Percentiles rank a stretch among this genome's conserved stretches.
Conservation (phyloP, 495 filamentous ascomycete species). For the Corynascus novoguineensis region DNA sequence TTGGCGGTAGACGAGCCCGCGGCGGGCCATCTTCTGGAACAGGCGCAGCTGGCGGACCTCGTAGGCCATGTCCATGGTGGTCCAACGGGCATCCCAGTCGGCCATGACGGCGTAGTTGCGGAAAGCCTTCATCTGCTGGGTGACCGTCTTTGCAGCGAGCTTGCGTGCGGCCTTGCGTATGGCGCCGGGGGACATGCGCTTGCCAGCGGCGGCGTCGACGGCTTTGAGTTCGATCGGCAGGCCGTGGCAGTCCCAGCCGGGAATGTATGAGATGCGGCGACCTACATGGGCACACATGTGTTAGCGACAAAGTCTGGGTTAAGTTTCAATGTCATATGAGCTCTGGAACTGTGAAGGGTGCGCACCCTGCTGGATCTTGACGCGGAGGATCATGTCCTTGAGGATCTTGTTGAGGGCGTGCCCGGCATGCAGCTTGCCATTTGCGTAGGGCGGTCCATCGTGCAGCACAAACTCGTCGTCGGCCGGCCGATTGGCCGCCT, state of each 20-base stretch:
- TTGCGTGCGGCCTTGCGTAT: conserved; percentile 67
- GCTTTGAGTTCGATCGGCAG: conserved; percentile 97
- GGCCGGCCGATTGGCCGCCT: conserved; percentile 53
- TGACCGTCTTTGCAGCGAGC: conserved; percentile 68
- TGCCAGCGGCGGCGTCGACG: conserved; percentile 50
- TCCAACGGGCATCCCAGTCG: conserved; percentile 89
- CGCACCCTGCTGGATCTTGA: conserved; percentile 67
- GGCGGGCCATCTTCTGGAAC: conserved; percentile 78
- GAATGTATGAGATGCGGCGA: conserved; percentile 74
- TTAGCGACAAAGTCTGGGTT: background rate
- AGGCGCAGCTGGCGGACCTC: conserved; percentile 81
- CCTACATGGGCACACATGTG: conserved; percentile 20
- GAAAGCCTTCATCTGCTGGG: conserved; percentile 78
- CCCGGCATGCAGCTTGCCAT: conserved; percentile 90
- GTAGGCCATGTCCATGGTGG: conserved; percentile 83
- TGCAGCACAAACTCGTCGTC: conserved; percentile 71
- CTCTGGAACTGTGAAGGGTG: background rate
- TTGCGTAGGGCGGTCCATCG: conserved; percentile 96
- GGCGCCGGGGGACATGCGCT: conserved; percentile 32
- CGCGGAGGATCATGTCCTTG: conserved; percentile 86
- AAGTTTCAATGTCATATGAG: too few species aligned
- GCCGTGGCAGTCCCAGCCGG: conserved; percentile 98
- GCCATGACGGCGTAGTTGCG: conserved; percentile 82
- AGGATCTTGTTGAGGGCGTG: conserved; percentile 97
- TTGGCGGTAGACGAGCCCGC: conserved; percentile 77